Evolutionary conservation across 306 rosid species (phyloP).

Genomic region (Pachyrhizus erosus): DNA sequence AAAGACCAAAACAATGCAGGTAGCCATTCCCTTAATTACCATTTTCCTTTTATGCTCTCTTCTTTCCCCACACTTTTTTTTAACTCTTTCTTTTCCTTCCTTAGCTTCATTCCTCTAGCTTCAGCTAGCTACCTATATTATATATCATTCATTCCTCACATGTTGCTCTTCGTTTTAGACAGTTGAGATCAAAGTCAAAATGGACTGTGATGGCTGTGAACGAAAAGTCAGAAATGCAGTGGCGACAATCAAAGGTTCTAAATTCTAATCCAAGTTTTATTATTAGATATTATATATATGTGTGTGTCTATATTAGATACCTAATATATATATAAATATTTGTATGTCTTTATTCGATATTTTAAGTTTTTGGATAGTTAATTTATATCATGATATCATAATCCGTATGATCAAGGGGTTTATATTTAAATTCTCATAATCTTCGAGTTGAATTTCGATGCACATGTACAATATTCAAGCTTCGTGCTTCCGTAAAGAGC

Average conservation of each 20-base stretch:
- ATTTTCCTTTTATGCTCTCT: neutral
- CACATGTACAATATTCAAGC: neutral
- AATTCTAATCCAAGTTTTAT: slow-evolving; percentile 34
- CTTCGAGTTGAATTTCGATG: neutral
- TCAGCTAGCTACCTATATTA: neutral
- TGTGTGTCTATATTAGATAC: neutral
- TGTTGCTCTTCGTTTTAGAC: slow-evolving; percentile 53
- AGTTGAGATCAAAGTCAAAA: slow-evolving; percentile 85
- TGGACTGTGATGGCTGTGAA: slow-evolving; percentile 98
- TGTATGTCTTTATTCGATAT: neutral
- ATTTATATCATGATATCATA: neutral
- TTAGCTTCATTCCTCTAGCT: neutral
- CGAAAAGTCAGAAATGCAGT: slow-evolving; percentile 77
- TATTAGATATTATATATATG: neutral
- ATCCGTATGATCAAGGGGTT: neutral
- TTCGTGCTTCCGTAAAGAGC: neutral
- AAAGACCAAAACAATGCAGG: slow-evolving; percentile 84
- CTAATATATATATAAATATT: neutral
- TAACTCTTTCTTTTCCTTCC: neutral
- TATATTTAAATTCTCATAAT: neutral
- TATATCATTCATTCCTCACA: neutral
- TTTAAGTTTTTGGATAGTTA: neutral
- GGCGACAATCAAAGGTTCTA: slow-evolving; percentile 72
- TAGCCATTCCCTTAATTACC: slow-evolving; percentile 18
- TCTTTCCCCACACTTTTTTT: neutral